Evolutionary conservation across 306 rosid species (phyloP).

Genomic region (Datisca glomerata): DNA sequence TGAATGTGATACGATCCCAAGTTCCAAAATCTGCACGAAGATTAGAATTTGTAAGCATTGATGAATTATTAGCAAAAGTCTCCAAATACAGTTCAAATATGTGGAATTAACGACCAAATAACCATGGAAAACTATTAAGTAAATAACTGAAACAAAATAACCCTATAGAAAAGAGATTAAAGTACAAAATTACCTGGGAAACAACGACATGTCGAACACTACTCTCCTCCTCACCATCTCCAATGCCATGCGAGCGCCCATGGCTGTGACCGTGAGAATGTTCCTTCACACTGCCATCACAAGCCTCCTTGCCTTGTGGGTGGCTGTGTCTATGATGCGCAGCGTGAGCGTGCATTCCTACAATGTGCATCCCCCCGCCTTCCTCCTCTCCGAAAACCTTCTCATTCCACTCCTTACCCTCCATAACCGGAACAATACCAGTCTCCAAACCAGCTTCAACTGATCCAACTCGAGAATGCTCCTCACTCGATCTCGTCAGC

Average conservation of each 20-base stretch:
- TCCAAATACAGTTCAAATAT: too few species aligned
- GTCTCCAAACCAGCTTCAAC: conserved; percentile 25
- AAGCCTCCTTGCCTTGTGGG: conserved; percentile 50
- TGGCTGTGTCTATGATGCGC: conserved; percentile 81
- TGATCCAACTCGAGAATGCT: conserved; percentile 29
- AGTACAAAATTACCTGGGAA: conserved; percentile 48
- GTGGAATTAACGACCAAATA: too few species aligned
- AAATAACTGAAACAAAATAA: too few species aligned
- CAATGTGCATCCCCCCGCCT: conserved; percentile 91
- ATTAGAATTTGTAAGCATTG: not conserved
- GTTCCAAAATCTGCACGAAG: conserved; percentile 66
- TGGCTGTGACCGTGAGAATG: conserved; percentile 16
- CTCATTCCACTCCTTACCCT: conserved; percentile 19
- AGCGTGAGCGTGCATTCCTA: conserved; percentile 93
- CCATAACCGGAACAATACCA: conserved; percentile 15
- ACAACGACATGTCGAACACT: conserved; percentile 75
- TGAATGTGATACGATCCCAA: conserved; percentile 94
- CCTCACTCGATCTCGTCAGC: conserved; percentile 18
- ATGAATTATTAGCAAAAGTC: too few species aligned
- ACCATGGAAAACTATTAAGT: too few species aligned
- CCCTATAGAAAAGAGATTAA: too few species aligned
- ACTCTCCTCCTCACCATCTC: conserved; percentile 28
- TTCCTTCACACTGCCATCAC: conserved; percentile 31
- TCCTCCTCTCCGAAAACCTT: conserved; percentile 84
- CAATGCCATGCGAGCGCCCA: conserved; percentile 30